phyloP scores from a whole-genome alignment of 2,329 filamentous ascomycete genomes.

The Phyllosticta capitalensis region DNA sequence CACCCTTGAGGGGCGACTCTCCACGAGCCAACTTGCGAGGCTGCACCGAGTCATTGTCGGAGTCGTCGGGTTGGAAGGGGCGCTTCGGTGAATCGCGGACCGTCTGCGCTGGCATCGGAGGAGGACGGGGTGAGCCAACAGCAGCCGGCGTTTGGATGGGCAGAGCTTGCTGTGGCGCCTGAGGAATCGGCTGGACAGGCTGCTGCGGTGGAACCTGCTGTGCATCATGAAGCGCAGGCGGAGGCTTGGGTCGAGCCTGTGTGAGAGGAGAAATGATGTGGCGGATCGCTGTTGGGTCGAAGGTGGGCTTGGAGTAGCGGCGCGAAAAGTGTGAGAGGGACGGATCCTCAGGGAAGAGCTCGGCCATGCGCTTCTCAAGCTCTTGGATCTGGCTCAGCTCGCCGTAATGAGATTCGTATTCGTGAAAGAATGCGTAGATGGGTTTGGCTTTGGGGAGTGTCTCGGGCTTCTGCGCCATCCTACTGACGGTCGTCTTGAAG shows the following conservation, averaged over 20 bases:
- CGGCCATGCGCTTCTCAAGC: slow-evolving; percentile 83
- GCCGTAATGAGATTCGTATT: slow-evolving; percentile 89
- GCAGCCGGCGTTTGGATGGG: neutral
- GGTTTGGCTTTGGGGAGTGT: slow-evolving; percentile 66
- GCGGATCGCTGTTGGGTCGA: slow-evolving; percentile 73
- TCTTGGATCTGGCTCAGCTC: slow-evolving; percentile 85
- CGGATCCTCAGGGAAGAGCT: slow-evolving; percentile 85
- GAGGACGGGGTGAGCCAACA: slow-evolving; percentile 12
- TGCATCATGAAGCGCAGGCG: neutral
- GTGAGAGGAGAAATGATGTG: slow-evolving; percentile 72
- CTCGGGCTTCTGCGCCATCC: slow-evolving; percentile 68
- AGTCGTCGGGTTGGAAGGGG: slow-evolving; percentile 51
- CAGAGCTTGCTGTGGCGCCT: neutral
- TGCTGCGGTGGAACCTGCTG: neutral
- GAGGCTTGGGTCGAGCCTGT: slow-evolving; percentile 52
- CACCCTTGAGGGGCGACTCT: slow-evolving; percentile 88
- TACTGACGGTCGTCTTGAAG: slow-evolving; percentile 87
- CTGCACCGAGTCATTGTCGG: slow-evolving; percentile 52
- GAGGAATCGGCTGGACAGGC: neutral
- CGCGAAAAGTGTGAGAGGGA: slow-evolving; percentile 64
- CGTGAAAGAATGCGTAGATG: slow-evolving; percentile 85
- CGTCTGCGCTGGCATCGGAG: slow-evolving; percentile 7
- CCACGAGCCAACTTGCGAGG: slow-evolving; percentile 80
- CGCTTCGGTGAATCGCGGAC: slow-evolving; percentile 37
- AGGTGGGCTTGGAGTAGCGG: slow-evolving; percentile 57